Evolutionary conservation across 345 rosid species (phyloP).

Genomic region (Camelina sativa): DNA sequence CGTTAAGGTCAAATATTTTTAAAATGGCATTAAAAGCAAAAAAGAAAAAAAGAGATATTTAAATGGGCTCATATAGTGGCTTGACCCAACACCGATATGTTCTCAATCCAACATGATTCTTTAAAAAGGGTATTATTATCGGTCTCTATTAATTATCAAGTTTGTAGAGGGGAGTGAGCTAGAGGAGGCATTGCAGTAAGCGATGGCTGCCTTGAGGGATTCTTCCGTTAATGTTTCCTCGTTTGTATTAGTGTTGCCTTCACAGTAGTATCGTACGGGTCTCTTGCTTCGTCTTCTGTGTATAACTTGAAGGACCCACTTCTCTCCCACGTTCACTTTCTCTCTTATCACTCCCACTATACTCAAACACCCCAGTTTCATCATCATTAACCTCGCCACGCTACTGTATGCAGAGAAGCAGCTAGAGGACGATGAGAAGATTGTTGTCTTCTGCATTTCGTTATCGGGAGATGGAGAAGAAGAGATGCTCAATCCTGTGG

Average conservation of each 20-base stretch:
- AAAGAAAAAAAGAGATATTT: too few relatives aligned
- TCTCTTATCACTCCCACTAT: constrained; percentile 38
- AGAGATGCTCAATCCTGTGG: background rate
- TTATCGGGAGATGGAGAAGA: constrained; percentile 16
- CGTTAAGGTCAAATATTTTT: too few relatives aligned
- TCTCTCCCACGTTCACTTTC: constrained; percentile 37
- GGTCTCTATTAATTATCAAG: background rate
- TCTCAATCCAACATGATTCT: background rate
- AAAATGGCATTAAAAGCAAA: too few relatives aligned
- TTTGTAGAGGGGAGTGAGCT: constrained; percentile 14
- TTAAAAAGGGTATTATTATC: background rate
- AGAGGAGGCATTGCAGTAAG: constrained; percentile 39
- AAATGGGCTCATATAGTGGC: too few relatives aligned
- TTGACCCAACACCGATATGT: background rate
- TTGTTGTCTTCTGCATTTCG: constrained; percentile 15
- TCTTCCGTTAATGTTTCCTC: constrained; percentile 31
- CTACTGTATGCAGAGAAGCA: constrained; percentile 35
- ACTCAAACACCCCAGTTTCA: constrained; percentile 38
- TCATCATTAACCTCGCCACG: constrained; percentile 29
- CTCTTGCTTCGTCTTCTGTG: constrained; percentile 36
- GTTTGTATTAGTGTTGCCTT: background rate
- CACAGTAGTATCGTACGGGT: background rate
- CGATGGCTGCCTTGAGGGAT: constrained; percentile 39
- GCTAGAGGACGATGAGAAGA: constrained; percentile 27
- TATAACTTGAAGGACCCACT: constrained; percentile 36